Evolutionary conservation across 176 grass and related monocot genomes (phyloP).

Genomic region (Avena eriantha): DNA sequence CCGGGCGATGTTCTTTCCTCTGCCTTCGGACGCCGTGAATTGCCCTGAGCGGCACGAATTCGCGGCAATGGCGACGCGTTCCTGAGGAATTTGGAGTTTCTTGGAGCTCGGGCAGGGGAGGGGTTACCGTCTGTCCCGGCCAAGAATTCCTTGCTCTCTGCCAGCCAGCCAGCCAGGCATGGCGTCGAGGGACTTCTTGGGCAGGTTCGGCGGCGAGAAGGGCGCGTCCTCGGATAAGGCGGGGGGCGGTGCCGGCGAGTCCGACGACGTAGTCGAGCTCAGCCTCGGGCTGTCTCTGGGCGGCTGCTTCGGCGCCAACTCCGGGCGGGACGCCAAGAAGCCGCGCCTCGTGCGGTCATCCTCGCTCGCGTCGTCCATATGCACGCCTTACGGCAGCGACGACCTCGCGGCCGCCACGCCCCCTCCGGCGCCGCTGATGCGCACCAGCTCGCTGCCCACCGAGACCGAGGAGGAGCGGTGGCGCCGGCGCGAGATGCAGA

Average conservation of each 20-base stretch:
- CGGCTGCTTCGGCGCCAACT: conserved; percentile 76
- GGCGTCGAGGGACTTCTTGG: conserved; percentile 69
- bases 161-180: conserved; percentile 8
- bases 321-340: conserved; percentile 57
- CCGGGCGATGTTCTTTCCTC: conserved; percentile 14
- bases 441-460: conserved; percentile 78
- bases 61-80: conserved; percentile 3
- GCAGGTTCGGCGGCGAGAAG: conserved; percentile 53
- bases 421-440: conserved; percentile 45
- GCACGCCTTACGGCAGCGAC: conserved; percentile 44
- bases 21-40: neutral
- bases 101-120: neutral
- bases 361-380: conserved; percentile 72
- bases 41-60: neutral
- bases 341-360: conserved; percentile 63
- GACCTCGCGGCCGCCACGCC: conserved; percentile 42
- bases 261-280: conserved; percentile 75
- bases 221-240: neutral
- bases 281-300: conserved; percentile 81
- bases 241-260: conserved; percentile 21
- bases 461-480: conserved; percentile 66
- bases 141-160: neutral
- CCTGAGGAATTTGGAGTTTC: conserved; percentile 24
- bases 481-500: conserved; percentile 73
- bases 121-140: neutral